Conservation (phyloP, 2,329 filamentous ascomycete species). For the Neofusicoccum cordaticola region DNA sequence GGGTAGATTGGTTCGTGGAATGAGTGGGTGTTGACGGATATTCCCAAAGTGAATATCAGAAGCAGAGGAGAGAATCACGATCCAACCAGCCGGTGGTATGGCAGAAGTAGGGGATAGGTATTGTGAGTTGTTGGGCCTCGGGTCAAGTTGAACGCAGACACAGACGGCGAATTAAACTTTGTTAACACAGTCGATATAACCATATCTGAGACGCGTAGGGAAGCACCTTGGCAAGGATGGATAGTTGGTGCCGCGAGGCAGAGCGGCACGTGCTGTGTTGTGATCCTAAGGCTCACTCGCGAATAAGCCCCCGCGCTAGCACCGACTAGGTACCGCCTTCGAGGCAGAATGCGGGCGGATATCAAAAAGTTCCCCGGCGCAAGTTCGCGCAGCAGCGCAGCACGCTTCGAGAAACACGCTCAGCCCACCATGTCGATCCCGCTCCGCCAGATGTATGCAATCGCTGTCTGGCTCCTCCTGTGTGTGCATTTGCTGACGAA, state of each 20-base stretch:
- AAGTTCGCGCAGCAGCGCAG: not conserved
- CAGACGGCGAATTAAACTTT: not conserved
- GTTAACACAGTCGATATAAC: not conserved
- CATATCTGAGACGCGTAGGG: not conserved
- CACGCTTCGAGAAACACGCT: slow-evolving; percentile 2
- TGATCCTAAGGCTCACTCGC: not conserved
- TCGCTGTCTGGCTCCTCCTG: too few relatives aligned
- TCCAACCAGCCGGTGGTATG: not conserved
- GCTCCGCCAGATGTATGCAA: slow-evolving; percentile 15
- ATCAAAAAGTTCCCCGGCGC: slow-evolving; percentile 15
- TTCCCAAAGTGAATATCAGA: not conserved
- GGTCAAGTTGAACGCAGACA: not conserved
- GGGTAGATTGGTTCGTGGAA: not conserved
- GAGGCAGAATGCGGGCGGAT: slow-evolving; percentile 5
- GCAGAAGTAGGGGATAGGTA: not conserved
- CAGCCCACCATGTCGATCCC: slow-evolving; percentile 10
- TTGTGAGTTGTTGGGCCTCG: not conserved
- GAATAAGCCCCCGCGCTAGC: not conserved
- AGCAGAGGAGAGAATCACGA: not conserved
- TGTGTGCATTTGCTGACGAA: not conserved
- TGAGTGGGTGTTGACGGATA: not conserved
- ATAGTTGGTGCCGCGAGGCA: not conserved
- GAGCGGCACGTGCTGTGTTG: not conserved
- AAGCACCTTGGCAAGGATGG: not conserved
- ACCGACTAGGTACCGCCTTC: not conserved